Evolutionary conservation across 2,329 filamentous ascomycete genomes (phyloP).

Genomic region (Emydomyces testavorans): DNA sequence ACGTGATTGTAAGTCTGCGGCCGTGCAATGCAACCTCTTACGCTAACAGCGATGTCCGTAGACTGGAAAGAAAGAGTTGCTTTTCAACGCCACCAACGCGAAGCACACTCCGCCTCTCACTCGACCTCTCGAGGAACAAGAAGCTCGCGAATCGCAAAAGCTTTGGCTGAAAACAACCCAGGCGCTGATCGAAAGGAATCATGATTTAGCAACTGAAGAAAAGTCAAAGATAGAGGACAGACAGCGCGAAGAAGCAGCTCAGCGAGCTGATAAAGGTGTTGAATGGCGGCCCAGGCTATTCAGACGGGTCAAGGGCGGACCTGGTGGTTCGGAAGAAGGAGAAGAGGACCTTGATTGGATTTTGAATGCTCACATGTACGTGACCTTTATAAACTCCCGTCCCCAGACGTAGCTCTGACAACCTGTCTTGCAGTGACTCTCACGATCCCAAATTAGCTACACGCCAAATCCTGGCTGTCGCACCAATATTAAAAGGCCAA

Average conservation of each 20-base stretch:
- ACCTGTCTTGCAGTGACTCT: conserved; percentile 42
- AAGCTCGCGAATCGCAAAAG: conserved; percentile 76
- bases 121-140: conserved; percentile 73
- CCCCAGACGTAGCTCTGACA: neutral
- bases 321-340: conserved; percentile 55
- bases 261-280: conserved; percentile 61
- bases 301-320: conserved; percentile 58
- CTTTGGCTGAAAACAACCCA: conserved; percentile 73
- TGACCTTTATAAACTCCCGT: conserved; percentile 8
- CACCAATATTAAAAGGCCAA: conserved; percentile 73
- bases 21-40: neutral
- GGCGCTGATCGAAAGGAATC: conserved; percentile 74
- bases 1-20: conserved; percentile 51
- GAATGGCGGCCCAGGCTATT: conserved; percentile 88
- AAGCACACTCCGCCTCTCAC: conserved; percentile 63
- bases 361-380: conserved; percentile 51
- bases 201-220: conserved; percentile 80
- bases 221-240: conserved; percentile 93
- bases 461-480: conserved; percentile 75
- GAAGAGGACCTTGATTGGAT: conserved; percentile 16
- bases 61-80: conserved; percentile 78
- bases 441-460: conserved; percentile 56
- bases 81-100: conserved; percentile 75
- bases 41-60: conserved; percentile 27
- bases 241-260: conserved; percentile 78